A percentile compares a stretch with the other conserved stretches of the same genome.
Evolutionary conservation across 2,329 filamentous ascomycete genomes (phyloP).

Genomic region (Cercospora canescens): DNA sequence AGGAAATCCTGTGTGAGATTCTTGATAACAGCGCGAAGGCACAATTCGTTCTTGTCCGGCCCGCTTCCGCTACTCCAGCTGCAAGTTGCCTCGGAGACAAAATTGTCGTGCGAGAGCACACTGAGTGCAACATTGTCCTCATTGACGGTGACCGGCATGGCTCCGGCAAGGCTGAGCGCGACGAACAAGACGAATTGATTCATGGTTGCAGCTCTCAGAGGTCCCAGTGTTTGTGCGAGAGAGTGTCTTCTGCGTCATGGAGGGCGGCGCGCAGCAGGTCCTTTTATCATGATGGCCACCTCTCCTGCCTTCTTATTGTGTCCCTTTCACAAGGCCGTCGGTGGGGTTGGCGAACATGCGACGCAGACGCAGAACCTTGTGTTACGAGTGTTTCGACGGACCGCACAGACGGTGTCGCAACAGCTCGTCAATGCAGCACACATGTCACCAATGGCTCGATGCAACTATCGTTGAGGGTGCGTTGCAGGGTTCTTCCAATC

Average conservation of each 20-base stretch:
- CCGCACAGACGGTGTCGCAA: background rate
- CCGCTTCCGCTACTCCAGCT: background rate
- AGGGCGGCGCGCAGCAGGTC: background rate
- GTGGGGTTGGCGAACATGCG: background rate
- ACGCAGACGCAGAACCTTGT: background rate
- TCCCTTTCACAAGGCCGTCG: background rate
- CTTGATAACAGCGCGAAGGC: background rate
- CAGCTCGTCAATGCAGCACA: constrained; percentile 10
- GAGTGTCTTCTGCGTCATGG: background rate
- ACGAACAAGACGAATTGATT: background rate
- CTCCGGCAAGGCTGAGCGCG: background rate
- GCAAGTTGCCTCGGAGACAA: background rate
- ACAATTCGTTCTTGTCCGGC: background rate
- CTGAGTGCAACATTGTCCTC: background rate
- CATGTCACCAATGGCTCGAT: background rate
- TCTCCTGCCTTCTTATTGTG: background rate
- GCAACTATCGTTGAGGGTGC: background rate
- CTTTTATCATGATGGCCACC: background rate
- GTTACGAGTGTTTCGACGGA: background rate
- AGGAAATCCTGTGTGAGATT: background rate
- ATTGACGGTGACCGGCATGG: background rate
- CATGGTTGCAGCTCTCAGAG: background rate
- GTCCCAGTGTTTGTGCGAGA: background rate
- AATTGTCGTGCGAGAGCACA: background rate
- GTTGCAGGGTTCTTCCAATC: background rate